Evolutionary conservation across 2,329 filamentous ascomycete genomes (phyloP).

Genomic region (Talaromyces amestolkiae): DNA sequence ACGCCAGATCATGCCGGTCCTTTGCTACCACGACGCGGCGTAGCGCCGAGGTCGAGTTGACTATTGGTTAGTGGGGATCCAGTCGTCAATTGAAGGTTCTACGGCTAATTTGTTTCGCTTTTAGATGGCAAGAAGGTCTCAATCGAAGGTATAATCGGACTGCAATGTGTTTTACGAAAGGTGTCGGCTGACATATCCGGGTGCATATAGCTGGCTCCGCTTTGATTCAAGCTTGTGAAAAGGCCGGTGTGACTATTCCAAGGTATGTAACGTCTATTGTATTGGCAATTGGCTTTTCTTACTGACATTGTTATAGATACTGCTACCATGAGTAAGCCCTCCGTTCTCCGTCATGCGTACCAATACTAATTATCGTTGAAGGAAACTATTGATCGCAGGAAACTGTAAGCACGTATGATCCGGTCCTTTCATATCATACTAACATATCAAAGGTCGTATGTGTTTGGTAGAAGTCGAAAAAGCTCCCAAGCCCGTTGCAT

Average conservation of each 20-base stretch:
- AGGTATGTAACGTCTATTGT: conserved; percentile 55
- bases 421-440: conserved; percentile 13
- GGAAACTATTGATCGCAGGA: conserved; percentile 97
- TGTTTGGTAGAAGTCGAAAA: conserved; percentile 97
- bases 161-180: not conserved
- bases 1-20: conserved; percentile 64
- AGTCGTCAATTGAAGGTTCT: not conserved
- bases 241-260: conserved; percentile 85
- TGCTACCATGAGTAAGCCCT: conserved; percentile 90
- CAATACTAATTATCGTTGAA: conserved; percentile 33
- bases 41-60: conserved; percentile 92
- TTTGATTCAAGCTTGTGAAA: conserved; percentile 98
- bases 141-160: conserved; percentile 71
- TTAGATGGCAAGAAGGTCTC: conserved; percentile 96
- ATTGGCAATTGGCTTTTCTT: not conserved
- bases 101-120: conserved; percentile 20
- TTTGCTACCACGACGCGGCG: conserved; percentile 79
- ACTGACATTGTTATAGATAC: conserved; percentile 60
- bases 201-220: conserved; percentile 76
- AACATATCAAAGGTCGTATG: conserved; percentile 66
- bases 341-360: conserved; percentile 17
- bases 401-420: conserved; percentile 62
- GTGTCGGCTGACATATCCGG: conserved; percentile 7
- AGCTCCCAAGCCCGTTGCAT: conserved; percentile 94
- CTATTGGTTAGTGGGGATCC: conserved; percentile 66